Evolutionary conservation across 306 rosid genomes (phyloP), one percentile per base, ranked within the genome.

Genomic region (Pyrus communis): DNA sequence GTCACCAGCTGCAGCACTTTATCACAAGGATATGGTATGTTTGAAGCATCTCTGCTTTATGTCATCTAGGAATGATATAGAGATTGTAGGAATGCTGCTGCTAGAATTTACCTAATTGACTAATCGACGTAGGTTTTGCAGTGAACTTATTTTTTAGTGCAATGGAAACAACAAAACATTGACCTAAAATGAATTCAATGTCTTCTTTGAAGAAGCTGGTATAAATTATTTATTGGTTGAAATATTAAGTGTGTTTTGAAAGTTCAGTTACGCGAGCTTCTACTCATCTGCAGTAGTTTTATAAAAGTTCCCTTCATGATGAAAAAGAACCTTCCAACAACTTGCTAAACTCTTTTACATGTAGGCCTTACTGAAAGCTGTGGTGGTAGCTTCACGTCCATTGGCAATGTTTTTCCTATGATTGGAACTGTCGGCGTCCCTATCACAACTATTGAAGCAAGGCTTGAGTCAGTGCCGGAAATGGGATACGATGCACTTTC

Each of bases 361-460:
- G 66, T 78, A 93, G 97, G 98, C 63, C 98, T 93, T 38, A 89
- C 98, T 9, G 98, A 91, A 79, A 93, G 97, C 79, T 88, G 93
- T 83, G 97, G 89, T 33, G 97, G 98, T 70, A 83, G 96, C 84
- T 81, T 93, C 79, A 81, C 98, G 11, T 91, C 93, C 21, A 84
- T 93, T 15, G 90, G 88, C 28, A 86, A 93, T 83, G 90, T 89
- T 64, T 89, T 57, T 76, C 83, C 91, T 45, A 93, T 93, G 97
- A 78, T 78, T 14, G 97, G 93, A 83, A 91, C 96, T 23, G 97
- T 93, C 30, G 97, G 98, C 55, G 86, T 89, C 31, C 98, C 97
- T 61, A 73, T 87, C 76, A 85, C 97, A 71, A 91, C 97, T 68
- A 88, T 91, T 74, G 97, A 93, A 85, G 95, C 89, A 43, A 88